These are phyloP conservation scores for Myxozyma neglecta DNA, from an alignment of 805 yeast genomes.

Conservation along the genomic window DNA sequence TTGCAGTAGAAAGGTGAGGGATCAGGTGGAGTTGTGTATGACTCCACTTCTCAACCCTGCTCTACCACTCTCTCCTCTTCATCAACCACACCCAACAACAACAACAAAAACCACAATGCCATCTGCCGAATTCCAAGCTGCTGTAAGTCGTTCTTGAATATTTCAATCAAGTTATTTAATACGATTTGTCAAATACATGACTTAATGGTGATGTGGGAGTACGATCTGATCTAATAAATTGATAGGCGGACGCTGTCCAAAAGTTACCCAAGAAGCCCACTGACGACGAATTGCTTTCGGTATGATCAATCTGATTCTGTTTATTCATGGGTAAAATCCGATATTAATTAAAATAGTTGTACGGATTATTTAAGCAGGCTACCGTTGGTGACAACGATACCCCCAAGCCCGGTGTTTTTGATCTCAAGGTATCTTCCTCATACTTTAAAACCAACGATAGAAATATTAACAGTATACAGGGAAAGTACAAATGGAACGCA, in stretches of 20 bases:
- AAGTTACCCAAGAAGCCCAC: slow-evolving; percentile 71
- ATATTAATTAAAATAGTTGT: slow-evolving; percentile 47
- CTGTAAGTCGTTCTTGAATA: slow-evolving; percentile 40
- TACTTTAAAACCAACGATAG: background rate
- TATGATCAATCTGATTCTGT: slow-evolving; percentile 18
- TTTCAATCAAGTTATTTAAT: too few relatives aligned
- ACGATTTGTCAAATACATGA: background rate
- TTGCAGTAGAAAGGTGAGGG: too few relatives aligned
- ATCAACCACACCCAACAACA: background rate
- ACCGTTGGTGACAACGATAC: slow-evolving; percentile 92
- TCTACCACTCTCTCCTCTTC: background rate
- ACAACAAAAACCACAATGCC: slow-evolving; percentile 37
- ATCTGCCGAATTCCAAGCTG: slow-evolving; percentile 43
- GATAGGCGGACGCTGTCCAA: slow-evolving; percentile 65
- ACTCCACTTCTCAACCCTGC: background rate
- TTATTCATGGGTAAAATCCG: background rate
- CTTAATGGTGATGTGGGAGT: background rate
- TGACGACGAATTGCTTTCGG: slow-evolving; percentile 79
- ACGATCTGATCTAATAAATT: background rate
- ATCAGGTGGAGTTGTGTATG: too few relatives aligned
- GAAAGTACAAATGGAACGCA: slow-evolving; percentile 96
- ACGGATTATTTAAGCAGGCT: slow-evolving; percentile 95
- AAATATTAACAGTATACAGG: slow-evolving; percentile 39
- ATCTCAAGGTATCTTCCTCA: slow-evolving; percentile 54
- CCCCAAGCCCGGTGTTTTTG: slow-evolving; percentile 85